These are phyloP conservation scores for Aspergillus sp. DNA, from an alignment of 2,329 filamentous ascomycete genomes.

Conservation along the genomic window DNA sequence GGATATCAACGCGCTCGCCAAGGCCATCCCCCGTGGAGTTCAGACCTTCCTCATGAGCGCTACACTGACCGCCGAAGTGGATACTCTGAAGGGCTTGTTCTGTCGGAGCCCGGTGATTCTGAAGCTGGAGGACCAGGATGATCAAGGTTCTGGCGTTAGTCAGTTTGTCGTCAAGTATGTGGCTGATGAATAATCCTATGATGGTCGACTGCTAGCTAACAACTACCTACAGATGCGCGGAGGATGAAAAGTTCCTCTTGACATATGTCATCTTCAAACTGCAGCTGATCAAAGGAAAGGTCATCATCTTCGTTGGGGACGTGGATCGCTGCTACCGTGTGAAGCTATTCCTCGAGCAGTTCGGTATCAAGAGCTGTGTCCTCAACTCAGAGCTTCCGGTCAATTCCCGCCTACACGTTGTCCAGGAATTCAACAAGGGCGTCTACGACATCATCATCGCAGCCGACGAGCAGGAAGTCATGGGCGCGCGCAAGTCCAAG, in stretches of 20 bases:
- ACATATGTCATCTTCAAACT: slow-evolving; percentile 95
- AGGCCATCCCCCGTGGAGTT: slow-evolving; percentile 75
- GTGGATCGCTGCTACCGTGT: slow-evolving; percentile 88
- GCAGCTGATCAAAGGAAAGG: slow-evolving; percentile 89
- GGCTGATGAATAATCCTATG: background rate
- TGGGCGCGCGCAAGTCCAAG: slow-evolving; percentile 54
- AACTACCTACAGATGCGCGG: slow-evolving; percentile 63
- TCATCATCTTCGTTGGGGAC: slow-evolving; percentile 79
- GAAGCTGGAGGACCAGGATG: slow-evolving; percentile 79
- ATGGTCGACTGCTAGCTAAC: slow-evolving; percentile 10
- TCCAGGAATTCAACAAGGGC: slow-evolving; percentile 95
- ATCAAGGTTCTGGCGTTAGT: slow-evolving; percentile 71
- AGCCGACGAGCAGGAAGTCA: slow-evolving; percentile 82
- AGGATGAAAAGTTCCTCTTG: slow-evolving; percentile 94
- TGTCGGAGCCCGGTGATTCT: slow-evolving; percentile 76
- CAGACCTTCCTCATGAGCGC: slow-evolving; percentile 94
- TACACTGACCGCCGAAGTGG: slow-evolving; percentile 83
- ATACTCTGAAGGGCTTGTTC: slow-evolving; percentile 81
- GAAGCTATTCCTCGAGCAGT: slow-evolving; percentile 95
- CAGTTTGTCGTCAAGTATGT: slow-evolving; percentile 81
- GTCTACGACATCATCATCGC: slow-evolving; percentile 98
- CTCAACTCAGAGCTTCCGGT: slow-evolving; percentile 93
- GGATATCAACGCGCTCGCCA: slow-evolving; percentile 77
- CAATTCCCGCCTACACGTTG: slow-evolving; percentile 88
- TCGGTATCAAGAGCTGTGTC: slow-evolving; percentile 89